phyloP scores from a whole-genome alignment of 164 flowering plant species.

The Platanus orientalis region DNA sequence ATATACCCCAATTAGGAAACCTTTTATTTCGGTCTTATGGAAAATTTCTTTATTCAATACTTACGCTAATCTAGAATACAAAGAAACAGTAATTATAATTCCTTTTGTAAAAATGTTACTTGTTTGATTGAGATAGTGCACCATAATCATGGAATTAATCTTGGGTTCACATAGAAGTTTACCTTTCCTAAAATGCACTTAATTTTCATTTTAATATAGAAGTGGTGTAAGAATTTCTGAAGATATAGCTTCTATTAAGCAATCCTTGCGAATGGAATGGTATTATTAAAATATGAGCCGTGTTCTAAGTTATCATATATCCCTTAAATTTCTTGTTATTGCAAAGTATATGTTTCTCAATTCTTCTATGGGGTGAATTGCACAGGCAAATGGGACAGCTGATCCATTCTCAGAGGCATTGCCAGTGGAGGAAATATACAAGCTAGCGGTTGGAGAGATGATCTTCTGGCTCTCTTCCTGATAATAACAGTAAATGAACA shows the following conservation, averaged over 20 bases:
- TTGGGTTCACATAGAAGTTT: no score
- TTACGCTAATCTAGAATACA: no score
- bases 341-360: neutral
- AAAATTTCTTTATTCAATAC: no score
- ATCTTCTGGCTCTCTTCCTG: constrained; percentile 45
- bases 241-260: neutral
- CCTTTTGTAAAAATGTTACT: no score
- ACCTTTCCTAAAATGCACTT: neutral
- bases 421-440: constrained; percentile 53
- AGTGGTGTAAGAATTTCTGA: no score
- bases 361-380: neutral
- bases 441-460: constrained; percentile 65
- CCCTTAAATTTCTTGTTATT: neutral
- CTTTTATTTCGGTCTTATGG: no score
- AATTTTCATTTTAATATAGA: neutral
- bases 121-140: no score
- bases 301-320: neutral
- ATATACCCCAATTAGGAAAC: no score
- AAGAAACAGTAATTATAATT: no score
- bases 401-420: constrained; percentile 32
- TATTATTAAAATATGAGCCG: neutral
- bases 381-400: constrained; percentile 30
- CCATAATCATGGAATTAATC: no score
- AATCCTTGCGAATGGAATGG: no score
- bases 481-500: neutral